Conservation (phyloP, 305 asterid genomes). For the Stenogyne calaminthoides region DNA sequence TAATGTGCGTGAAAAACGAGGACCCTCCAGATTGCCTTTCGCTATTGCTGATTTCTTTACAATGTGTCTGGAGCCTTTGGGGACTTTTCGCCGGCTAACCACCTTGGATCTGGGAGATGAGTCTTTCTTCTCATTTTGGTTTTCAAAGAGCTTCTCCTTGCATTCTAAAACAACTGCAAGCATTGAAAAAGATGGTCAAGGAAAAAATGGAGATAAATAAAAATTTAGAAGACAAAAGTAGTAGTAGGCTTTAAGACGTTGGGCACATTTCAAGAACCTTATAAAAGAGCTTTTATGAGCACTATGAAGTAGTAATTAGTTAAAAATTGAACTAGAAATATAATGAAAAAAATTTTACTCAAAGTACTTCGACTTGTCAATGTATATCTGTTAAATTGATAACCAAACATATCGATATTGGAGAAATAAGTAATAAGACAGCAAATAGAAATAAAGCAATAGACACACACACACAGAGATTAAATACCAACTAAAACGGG, state of each 20-base stretch:
- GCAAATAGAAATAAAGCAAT: not conserved
- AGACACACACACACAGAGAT: not conserved
- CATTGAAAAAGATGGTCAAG: constrained; percentile 26
- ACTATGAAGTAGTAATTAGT: not conserved
- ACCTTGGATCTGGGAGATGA: constrained; percentile 39
- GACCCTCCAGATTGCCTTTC: constrained; percentile 66
- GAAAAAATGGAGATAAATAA: constrained; percentile 18
- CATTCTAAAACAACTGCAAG: constrained; percentile 45
- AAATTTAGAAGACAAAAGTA: constrained; percentile 14
- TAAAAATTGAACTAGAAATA: not conserved
- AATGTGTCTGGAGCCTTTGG: constrained; percentile 38
- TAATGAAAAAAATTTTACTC: not conserved
- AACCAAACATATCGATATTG: not conserved
- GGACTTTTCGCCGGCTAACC: constrained; percentile 41
- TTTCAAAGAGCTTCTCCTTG: constrained; percentile 48
- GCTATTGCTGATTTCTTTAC: constrained; percentile 46
- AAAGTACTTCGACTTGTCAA: not conserved
- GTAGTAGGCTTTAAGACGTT: not conserved
- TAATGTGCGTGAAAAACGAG: constrained; percentile 58
- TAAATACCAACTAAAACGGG: not conserved
- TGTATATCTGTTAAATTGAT: not conserved
- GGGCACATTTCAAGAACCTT: not conserved
- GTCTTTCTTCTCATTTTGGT: constrained; percentile 39
- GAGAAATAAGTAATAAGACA: not conserved
- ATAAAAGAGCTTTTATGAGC: constrained; percentile 9